Evolutionary conservation across 2,329 filamentous ascomycete species (phyloP).

Genomic region (Ascosphaera apis): DNA sequence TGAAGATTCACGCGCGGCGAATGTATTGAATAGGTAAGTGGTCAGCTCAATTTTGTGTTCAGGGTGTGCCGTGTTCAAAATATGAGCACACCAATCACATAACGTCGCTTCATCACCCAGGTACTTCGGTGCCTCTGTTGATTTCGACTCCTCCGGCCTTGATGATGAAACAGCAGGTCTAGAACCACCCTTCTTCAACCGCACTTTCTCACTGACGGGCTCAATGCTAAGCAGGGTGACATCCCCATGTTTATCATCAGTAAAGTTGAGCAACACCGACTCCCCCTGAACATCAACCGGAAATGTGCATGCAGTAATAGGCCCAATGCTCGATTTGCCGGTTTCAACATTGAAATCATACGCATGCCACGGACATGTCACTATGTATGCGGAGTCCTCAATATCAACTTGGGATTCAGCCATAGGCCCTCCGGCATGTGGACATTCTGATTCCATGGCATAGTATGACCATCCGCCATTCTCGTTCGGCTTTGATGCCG

Average conservation of each 20-base stretch:
- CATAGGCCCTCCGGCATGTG: constrained; percentile 25
- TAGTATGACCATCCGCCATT: constrained; percentile 22
- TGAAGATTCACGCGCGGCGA: constrained; percentile 17
- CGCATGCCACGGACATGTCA: constrained; percentile 26
- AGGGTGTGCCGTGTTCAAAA: constrained; percentile 22
- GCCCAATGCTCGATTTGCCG: constrained; percentile 24
- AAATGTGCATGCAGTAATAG: constrained; percentile 24
- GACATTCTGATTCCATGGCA: constrained; percentile 26
- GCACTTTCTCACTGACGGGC: constrained; percentile 23
- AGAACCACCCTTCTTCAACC: constrained; percentile 17
- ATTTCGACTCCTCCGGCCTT: constrained; percentile 1
- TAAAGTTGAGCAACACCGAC: constrained; percentile 14
- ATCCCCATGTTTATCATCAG: constrained; percentile 7
- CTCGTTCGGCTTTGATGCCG: constrained; percentile 12
- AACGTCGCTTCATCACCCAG: constrained; percentile 20
- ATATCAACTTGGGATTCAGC: constrained; percentile 23
- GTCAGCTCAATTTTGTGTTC: constrained; percentile 26
- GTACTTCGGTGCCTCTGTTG: constrained; percentile 9
- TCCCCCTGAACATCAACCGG: constrained; percentile 17
- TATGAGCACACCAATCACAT: constrained; percentile 26
- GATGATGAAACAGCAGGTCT: constrained; percentile 4
- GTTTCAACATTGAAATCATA: constrained; percentile 28
- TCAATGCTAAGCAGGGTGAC: constrained; percentile 15
- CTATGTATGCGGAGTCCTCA: constrained; percentile 25
- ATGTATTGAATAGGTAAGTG: constrained; percentile 20